Evolutionary conservation across 805 yeast genomes (phyloP).

Genomic region (Teunomyces barrocoloradensis): DNA sequence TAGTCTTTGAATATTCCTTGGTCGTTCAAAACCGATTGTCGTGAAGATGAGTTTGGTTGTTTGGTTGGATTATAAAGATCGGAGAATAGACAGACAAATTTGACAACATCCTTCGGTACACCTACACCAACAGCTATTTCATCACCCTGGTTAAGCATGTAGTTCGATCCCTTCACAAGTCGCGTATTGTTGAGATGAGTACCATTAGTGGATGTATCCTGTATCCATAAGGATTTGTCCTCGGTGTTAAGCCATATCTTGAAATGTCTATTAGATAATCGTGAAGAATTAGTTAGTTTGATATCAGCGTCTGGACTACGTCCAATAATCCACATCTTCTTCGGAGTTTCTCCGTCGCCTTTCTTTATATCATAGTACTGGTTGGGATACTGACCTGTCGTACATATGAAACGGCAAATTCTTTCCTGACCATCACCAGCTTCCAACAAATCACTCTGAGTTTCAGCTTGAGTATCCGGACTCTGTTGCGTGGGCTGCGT

Average conservation of each 20-base stretch:
- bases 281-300: slow-evolving; percentile 53
- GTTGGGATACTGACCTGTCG: slow-evolving; percentile 48
- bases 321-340: slow-evolving; percentile 67
- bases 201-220: slow-evolving; percentile 88
- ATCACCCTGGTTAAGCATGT: slow-evolving; percentile 86
- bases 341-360: slow-evolving; percentile 19
- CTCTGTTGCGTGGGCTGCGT: slow-evolving; percentile 6
- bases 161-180: slow-evolving; percentile 72
- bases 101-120: slow-evolving; percentile 62
- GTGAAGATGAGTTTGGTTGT: slow-evolving; percentile 16
- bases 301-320: slow-evolving; percentile 67
- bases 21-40: slow-evolving; percentile 32
- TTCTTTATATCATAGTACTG: slow-evolving; percentile 44
- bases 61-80: slow-evolving; percentile 35
- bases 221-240: slow-evolving; percentile 56
- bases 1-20: slow-evolving; percentile 68
- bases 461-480: slow-evolving; percentile 7
- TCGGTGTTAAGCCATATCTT: slow-evolving; percentile 63
- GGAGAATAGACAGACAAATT: slow-evolving; percentile 52
- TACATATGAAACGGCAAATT: slow-evolving; percentile 59
- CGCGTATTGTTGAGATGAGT: slow-evolving; percentile 78
- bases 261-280: slow-evolving; percentile 74
- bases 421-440: slow-evolving; percentile 34
- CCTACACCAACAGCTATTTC: slow-evolving; percentile 90
- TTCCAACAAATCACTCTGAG: slow-evolving; percentile 33